Base-by-base conservation (phyloP, 768 basidiomycete genomes). In the Calocera viscosa region DNA sequence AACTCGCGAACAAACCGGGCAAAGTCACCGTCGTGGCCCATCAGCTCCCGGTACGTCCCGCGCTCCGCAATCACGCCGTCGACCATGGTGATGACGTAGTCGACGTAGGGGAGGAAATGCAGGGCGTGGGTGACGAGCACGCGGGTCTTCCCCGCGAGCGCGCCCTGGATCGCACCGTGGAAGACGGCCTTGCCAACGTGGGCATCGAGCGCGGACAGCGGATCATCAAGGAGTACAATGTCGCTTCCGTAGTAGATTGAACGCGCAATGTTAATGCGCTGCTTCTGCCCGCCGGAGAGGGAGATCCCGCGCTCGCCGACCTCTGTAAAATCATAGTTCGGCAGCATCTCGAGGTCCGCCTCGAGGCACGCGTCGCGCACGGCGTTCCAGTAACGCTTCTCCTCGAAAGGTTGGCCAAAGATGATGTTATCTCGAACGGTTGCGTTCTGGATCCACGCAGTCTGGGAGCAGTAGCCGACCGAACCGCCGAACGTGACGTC, bases 71-170 rank as follows among this genome's bases (percentile, higher is more conserved):
- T 84, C 38, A 78, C 80, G 5, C 94, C 93, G 41, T 92, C 85
- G 12, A 82, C 81, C 64, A 97, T 77, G 35, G 86, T 86, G 72
- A 86, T 86, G 73, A 97, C 88, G 73, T 90, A 89, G 75, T 95
- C 92, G 30, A 91, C 90, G 67, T 88, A 80, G 0, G 90, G 88
- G 28, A 97, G 82, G 79, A 94, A 90, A 76, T 95, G 92, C 10
- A 95, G 80, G 0, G 90, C 91, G 72, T 95, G 92, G 0, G 94
- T 97, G 53, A 95, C 92, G 64, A 97, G 84, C 53, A 97, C 80
- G 32, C 91, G 83, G 8, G 94, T 95, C 74, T 91, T 91, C 49
- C 81, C 83, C 2, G 78, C 73, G 16, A 84, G 78, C 17, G 80
- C 82, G 66, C 84, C 83, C 67, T 85, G 80, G 63, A 95, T 82